Percentiles rank a stretch among this genome's conserved stretches.
Evolutionary conservation across 2,329 filamentous ascomycete species (phyloP).

Genomic region (Penicillium sclerotigenum): DNA sequence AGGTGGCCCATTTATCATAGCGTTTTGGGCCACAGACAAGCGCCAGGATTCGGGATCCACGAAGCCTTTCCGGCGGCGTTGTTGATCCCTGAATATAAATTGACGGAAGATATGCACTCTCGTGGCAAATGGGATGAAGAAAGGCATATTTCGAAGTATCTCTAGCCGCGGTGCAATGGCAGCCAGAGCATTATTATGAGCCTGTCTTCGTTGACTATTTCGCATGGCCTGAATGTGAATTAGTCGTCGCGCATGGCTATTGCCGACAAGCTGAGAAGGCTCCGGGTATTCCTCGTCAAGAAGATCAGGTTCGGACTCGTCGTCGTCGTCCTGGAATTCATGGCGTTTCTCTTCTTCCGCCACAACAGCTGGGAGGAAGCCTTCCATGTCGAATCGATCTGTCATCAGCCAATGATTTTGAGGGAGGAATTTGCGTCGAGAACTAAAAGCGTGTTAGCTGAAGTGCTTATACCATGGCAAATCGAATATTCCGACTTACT

Average conservation of each 20-base stretch:
- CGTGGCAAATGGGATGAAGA: conserved; percentile 89
- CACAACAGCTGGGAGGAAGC: conserved; percentile 82
- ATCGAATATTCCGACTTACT: conserved; percentile 45
- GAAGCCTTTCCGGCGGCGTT: conserved; percentile 64
- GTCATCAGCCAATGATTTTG: conserved; percentile 94
- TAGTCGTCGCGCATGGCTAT: conserved; percentile 60
- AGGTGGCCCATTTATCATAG: conserved; percentile 41
- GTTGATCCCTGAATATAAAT: conserved; percentile 82
- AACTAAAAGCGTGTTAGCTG: conserved; percentile 44
- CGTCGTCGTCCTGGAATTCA: conserved; percentile 62
- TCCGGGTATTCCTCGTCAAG: conserved; percentile 37
- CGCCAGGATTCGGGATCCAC: conserved; percentile 75
- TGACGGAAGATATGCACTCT: conserved; percentile 89
- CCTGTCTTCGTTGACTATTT: conserved; percentile 62
- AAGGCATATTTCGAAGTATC: conserved; percentile 92
- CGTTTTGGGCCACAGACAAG: conserved; percentile 52
- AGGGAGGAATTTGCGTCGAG: conserved; percentile 77
- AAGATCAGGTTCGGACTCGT: conserved; percentile 52
- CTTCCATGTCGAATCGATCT: conserved; percentile 77
- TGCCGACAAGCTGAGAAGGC: conserved; percentile 50
- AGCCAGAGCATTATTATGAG: conserved; percentile 69
- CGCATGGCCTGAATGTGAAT: conserved; percentile 61
- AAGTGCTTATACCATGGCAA: neutral
- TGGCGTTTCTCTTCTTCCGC: conserved; percentile 77
- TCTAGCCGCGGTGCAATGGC: conserved; percentile 82